A percentile compares a stretch with the other conserved stretches of the same genome.
phyloP scores from a whole-genome alignment of 108 stramenopile species.

The Nannochloropsis oceanica region DNA sequence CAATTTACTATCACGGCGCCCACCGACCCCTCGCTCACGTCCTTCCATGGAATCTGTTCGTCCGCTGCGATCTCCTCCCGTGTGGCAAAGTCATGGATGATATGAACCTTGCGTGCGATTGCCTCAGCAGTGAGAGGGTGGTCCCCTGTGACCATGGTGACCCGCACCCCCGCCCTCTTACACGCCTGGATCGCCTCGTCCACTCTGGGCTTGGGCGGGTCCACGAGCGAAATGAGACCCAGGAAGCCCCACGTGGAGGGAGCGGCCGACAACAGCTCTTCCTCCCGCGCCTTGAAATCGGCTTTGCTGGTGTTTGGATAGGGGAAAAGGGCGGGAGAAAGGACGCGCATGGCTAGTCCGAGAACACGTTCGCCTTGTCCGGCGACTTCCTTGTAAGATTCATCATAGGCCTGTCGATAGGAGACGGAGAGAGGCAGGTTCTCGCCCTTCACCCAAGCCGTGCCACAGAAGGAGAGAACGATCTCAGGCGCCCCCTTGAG shows the following conservation, averaged over 20 bases:
- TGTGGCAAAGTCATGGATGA: constrained; percentile 30
- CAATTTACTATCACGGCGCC: too few relatives aligned
- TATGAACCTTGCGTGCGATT: constrained; percentile 78
- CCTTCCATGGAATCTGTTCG: not conserved
- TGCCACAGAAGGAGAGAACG: constrained; percentile 56
- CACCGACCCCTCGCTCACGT: not conserved
- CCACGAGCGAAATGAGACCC: constrained; percentile 46
- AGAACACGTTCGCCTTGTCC: too few relatives aligned
- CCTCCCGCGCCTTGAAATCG: too few relatives aligned
- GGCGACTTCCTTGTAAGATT: too few relatives aligned
- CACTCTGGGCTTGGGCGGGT: constrained; percentile 61
- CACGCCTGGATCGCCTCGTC: constrained; percentile 68
- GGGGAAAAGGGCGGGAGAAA: too few relatives aligned
- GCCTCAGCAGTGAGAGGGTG: constrained; percentile 76
- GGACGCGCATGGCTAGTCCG: too few relatives aligned
- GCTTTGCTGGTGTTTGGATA: too few relatives aligned
- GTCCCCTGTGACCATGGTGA: constrained; percentile 94
- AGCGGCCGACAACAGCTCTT: too few relatives aligned
- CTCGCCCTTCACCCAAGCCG: constrained; percentile 44
- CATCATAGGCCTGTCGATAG: too few relatives aligned
- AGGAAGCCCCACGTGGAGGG: constrained; percentile 28
- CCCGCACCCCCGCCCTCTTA: constrained; percentile 79
- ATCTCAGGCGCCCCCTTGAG: constrained; percentile 91
- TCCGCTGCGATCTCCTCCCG: constrained; percentile 15
- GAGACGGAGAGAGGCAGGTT: constrained; percentile 13